Evolutionary conservation across 2,329 filamentous ascomycete species (phyloP).

Genomic region (Cercospora berteroae): DNA sequence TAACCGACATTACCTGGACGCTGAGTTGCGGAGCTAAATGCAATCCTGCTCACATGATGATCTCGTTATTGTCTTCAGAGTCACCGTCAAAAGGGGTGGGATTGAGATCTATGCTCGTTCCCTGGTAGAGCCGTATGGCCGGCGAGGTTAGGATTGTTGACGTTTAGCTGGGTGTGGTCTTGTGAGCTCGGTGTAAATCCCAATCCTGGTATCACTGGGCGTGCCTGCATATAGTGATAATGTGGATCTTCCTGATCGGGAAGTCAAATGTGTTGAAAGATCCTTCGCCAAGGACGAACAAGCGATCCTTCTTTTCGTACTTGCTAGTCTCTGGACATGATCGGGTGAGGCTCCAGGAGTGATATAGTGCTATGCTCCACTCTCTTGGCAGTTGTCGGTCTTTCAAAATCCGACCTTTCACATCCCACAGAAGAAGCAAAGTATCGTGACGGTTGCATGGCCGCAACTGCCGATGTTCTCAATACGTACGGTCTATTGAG

Average conservation of each 20-base stretch:
- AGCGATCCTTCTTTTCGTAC: neutral
- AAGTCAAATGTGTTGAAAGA: neutral
- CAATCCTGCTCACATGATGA: neutral
- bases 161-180: neutral
- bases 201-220: neutral
- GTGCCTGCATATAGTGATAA: neutral
- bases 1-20: neutral
- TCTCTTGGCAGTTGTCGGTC: neutral
- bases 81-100: neutral
- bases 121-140: neutral
- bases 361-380: neutral
- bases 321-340: neutral
- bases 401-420: neutral
- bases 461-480: neutral
- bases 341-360: neutral
- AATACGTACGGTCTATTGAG: neutral
- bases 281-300: neutral
- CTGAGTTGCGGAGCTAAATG: neutral
- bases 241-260: neutral
- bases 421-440: neutral
- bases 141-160: neutral
- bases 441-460: neutral
- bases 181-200: neutral
- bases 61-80: neutral
- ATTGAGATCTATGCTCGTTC: neutral